Evolutionary conservation across 495 filamentous ascomycete genomes (phyloP), one percentile per base, ranked within the genome.

Genomic region (Podospora fimiseda): DNA sequence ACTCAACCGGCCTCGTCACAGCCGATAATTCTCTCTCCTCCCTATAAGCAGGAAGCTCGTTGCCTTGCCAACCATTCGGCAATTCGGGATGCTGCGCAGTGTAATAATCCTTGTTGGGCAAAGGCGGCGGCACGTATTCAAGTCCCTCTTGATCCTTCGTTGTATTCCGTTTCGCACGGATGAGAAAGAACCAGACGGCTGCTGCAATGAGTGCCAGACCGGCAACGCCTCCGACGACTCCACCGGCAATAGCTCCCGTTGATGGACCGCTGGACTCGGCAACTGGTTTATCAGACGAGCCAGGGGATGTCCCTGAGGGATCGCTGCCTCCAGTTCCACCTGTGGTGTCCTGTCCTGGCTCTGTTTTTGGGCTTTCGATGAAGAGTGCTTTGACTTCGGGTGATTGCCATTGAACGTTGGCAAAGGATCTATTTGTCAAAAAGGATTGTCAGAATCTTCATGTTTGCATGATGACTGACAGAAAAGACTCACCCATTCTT

Each of bases 401-500:
- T 33, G 27, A 33, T 11, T 5, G 11, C 27, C 27, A 33, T 33
- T 33, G 27, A 6, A 33, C 27, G 11, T 5, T 6, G 5, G 27
- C 27, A 11, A 33, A 11, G 5, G 27, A 33, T 33, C 27, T 33
- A 6, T 33, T 33, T 5, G 11, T 5, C 11, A 5, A 33, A 6
- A 11, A 33, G 27, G 27, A 33, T 33, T 33, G 27, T 33, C 27
- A 33, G 27, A 11, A n/a, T n/a, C n/a, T n/a, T n/a, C 27, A 33
- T 33, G 11, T 33, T 6, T 11, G 27, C 5, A 11, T 33, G 27
- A 33, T 33, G n/a, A 33, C 27, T 5, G 27, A 33, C 27, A 11
- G 27, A 33, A 11, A 11, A 33, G 27, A 33, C 27, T 33, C 11
- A 62, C 59, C 50, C 50, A 24, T 47, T 45, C 11, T 13, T 51